Evolutionary conservation across 345 rosid species (phyloP).

Genomic region (Melastoma malabathricum): DNA sequence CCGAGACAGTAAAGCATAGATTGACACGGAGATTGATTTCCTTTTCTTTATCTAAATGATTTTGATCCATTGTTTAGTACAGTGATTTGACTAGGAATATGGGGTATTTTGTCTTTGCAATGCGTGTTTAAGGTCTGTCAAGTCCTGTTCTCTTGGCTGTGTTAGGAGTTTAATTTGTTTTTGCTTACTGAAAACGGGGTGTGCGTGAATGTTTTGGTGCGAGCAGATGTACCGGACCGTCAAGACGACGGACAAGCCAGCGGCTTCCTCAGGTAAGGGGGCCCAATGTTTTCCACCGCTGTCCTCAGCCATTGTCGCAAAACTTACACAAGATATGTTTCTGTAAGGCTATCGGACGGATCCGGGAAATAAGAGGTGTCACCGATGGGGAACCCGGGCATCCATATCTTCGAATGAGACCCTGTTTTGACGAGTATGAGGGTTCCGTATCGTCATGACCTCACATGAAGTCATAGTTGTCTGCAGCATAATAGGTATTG

Average conservation of each 20-base stretch:
- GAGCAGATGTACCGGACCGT: slow-evolving; percentile 86
- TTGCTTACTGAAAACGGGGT: slow-evolving; percentile 1
- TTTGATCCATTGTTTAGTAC: not conserved
- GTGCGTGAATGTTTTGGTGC: not conserved
- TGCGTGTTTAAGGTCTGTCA: too few relatives aligned
- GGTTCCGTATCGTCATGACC: not conserved
- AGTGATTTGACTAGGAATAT: too few relatives aligned
- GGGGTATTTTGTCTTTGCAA: too few relatives aligned
- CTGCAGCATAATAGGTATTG: slow-evolving; percentile 38
- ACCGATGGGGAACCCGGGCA: slow-evolving; percentile 22
- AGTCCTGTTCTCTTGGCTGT: too few relatives aligned
- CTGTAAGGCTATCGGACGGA: slow-evolving; percentile 48
- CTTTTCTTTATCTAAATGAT: not conserved
- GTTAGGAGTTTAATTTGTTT: too few relatives aligned
- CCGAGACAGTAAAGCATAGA: slow-evolving; percentile 9
- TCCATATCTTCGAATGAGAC: not conserved
- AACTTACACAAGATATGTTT: not conserved
- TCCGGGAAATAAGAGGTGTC: slow-evolving; percentile 65
- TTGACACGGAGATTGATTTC: not conserved
- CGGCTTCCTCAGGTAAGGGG: slow-evolving; percentile 63
- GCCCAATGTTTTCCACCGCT: not conserved
- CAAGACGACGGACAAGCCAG: slow-evolving; percentile 76
- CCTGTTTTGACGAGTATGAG: not conserved
- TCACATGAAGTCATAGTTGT: slow-evolving; percentile 89
- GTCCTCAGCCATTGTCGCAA: not conserved